Evolutionary conservation across 2,329 filamentous ascomycete species (phyloP).

Genomic region (Chrysoporthe puriensis): DNA sequence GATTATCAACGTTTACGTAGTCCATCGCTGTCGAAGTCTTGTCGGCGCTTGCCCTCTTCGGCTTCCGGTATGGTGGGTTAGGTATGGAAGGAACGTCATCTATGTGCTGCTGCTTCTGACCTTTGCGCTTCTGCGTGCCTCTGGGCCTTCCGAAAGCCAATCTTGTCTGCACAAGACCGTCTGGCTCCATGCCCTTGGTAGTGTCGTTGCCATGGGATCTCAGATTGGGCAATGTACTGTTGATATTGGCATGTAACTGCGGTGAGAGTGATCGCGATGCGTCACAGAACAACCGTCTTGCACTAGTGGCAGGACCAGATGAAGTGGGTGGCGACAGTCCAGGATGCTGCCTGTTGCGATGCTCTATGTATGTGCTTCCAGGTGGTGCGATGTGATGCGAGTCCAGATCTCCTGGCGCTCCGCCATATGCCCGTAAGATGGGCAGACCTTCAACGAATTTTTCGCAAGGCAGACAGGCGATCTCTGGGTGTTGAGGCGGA

Average conservation of each 20-base stretch:
- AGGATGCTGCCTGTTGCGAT: background rate
- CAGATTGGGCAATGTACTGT: conserved; percentile 9
- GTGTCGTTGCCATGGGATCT: background rate
- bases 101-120: conserved; percentile 13
- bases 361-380: background rate
- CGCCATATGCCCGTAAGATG: conserved; percentile 35
- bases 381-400: conserved; percentile 23
- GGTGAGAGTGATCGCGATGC: background rate
- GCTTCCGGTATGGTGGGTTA: conserved; percentile 24
- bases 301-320: background rate
- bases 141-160: background rate
- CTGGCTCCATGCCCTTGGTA: background rate
- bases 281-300: background rate
- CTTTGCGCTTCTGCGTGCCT: background rate
- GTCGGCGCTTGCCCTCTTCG: conserved; percentile 18
- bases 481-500: background rate
- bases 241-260: background rate
- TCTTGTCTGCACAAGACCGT: conserved; percentile 13
- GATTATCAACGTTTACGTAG: background rate
- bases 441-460: conserved; percentile 32
- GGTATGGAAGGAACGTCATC: conserved; percentile 7
- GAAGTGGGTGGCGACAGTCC: background rate
- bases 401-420: conserved; percentile 37
- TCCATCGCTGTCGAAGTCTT: background rate
- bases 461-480: background rate